A percentile compares a stretch with the other conserved stretches of the same genome.
Evolutionary conservation across 2,329 filamentous ascomycete species (phyloP).

Genomic region (Sclerotinia sclerotiorum): DNA sequence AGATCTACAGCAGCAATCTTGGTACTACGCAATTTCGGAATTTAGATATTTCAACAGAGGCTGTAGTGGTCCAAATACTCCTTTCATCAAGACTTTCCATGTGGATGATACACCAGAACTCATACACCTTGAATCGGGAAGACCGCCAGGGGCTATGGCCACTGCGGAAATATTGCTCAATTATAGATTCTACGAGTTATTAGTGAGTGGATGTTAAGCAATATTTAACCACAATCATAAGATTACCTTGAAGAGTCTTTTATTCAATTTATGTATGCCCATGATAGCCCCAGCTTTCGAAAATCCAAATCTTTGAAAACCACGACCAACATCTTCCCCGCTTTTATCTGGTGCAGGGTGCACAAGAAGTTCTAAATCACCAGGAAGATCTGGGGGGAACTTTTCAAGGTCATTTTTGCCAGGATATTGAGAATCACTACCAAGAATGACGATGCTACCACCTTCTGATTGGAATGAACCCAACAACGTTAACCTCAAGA

Average conservation of each 20-base stretch:
- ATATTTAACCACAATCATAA: neutral
- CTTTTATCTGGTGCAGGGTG: neutral
- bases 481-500: conserved; percentile 44
- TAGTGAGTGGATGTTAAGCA: neutral
- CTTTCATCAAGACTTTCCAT: conserved; percentile 1
- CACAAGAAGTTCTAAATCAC: conserved; percentile 4
- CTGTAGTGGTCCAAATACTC: conserved; percentile 1
- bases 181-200: neutral
- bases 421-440: conserved; percentile 4
- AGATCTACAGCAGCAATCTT: neutral
- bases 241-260: neutral
- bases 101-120: neutral
- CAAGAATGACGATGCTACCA: conserved; percentile 39
- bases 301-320: conserved; percentile 12
- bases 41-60: neutral
- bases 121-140: neutral
- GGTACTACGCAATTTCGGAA: neutral
- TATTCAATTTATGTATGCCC: conserved; percentile 6
- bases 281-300: conserved; percentile 6
- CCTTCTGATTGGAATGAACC: conserved; percentile 29
- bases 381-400: neutral
- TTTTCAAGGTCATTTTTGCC: conserved; percentile 8
- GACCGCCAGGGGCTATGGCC: neutral
- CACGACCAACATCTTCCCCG: neutral
- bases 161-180: conserved; percentile 6